phyloP scores from a whole-genome alignment of 768 basidiomycete species.

The Lentinula edodes region DNA sequence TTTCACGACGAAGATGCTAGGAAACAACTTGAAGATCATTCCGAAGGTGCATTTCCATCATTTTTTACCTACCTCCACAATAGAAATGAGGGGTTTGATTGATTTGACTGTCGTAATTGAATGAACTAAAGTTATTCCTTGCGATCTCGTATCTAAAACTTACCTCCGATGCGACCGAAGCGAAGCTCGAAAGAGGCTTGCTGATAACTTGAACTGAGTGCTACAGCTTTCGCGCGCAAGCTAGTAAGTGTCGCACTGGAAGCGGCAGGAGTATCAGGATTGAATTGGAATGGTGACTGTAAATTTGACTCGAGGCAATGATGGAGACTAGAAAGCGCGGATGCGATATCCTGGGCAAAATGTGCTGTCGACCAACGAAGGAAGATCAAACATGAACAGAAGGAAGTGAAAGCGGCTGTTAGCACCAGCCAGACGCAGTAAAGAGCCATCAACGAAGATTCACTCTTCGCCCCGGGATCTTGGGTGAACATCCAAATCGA shows the following conservation, averaged over 20 bases:
- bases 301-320: constrained; percentile 26
- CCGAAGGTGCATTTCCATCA: neutral
- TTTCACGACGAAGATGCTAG: constrained; percentile 35
- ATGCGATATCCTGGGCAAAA: constrained; percentile 32
- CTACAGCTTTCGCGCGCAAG: constrained; percentile 29
- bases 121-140: neutral
- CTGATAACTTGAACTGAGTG: constrained; percentile 34
- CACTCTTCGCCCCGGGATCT: constrained; percentile 20
- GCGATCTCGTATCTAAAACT: constrained; percentile 3
- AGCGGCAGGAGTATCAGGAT: constrained; percentile 8
- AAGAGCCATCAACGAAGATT: constrained; percentile 22
- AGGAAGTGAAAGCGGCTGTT: constrained; percentile 29
- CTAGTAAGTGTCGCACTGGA: constrained; percentile 16
- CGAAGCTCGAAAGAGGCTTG: constrained; percentile 43
- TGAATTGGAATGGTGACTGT: constrained; percentile 15
- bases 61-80: constrained; percentile 24
- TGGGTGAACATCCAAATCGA: constrained; percentile 40
- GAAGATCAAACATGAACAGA: constrained; percentile 30
- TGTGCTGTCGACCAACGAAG: constrained; percentile 38
- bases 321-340: constrained; percentile 27
- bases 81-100: constrained; percentile 36
- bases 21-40: neutral
- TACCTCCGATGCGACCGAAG: constrained; percentile 37
- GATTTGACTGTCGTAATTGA: constrained; percentile 24
- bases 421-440: constrained; percentile 37